Conservation (phyloP, 805 yeast genomes). For the Kregervanrija delftensis region DNA sequence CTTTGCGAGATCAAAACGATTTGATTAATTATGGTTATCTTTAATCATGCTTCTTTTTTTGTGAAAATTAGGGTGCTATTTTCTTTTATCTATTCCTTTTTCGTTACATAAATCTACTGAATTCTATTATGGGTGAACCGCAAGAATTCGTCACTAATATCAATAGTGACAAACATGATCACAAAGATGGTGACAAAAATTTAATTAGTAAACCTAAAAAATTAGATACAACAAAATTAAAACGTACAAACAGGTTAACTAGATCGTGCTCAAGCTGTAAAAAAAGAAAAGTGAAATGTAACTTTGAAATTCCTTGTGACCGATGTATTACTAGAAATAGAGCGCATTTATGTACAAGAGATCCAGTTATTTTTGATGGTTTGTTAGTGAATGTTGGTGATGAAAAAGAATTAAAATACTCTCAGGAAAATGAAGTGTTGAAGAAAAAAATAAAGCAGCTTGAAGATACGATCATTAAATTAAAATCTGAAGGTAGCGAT, state of each 20-base stretch:
- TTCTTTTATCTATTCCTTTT: too few relatives aligned
- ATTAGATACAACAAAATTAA: slow-evolving; percentile 13
- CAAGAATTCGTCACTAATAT: too few relatives aligned
- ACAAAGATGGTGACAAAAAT: too few relatives aligned
- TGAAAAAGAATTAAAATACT: slow-evolving; percentile 18
- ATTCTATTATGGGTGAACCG: too few relatives aligned
- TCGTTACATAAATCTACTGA: too few relatives aligned
- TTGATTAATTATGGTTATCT: too few relatives aligned
- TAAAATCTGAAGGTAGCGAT: slow-evolving; percentile 4
- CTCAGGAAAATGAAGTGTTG: slow-evolving; percentile 24
- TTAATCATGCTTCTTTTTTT: too few relatives aligned
- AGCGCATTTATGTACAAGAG: slow-evolving; percentile 27
- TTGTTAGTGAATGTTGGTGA: slow-evolving; percentile 20
- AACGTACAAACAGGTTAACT: slow-evolving; percentile 29
- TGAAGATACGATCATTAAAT: slow-evolving; percentile 16
- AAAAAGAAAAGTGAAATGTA: slow-evolving; percentile 41
- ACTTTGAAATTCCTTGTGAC: slow-evolving; percentile 40
- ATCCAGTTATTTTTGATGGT: slow-evolving; percentile 29
- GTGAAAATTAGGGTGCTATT: too few relatives aligned
- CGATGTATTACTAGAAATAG: slow-evolving; percentile 31
- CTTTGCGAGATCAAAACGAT: too few relatives aligned
- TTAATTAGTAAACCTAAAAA: neutral
- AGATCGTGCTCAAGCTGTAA: slow-evolving; percentile 41
- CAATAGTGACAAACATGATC: too few relatives aligned
- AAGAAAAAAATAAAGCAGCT: slow-evolving; percentile 20